These are phyloP conservation scores for Gnaphalium uliginosum DNA, from an alignment of 129 eudicot species.

Conservation along the genomic window DNA sequence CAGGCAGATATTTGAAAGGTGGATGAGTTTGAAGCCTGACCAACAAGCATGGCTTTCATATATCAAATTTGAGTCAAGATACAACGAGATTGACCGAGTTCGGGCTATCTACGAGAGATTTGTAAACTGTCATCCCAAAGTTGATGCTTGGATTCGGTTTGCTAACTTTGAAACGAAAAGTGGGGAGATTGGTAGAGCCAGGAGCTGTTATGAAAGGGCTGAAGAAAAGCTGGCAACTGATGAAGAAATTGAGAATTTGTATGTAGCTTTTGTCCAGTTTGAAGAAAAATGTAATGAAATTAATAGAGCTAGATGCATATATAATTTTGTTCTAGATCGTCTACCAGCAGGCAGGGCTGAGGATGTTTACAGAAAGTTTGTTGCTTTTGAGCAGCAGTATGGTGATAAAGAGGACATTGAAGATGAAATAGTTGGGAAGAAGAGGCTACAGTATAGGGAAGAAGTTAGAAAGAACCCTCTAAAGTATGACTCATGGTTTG, in stretches of 20 bases:
- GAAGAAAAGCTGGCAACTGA: slow-evolving; percentile 80
- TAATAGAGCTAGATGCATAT: slow-evolving; percentile 83
- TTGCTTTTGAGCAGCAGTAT: slow-evolving; percentile 88
- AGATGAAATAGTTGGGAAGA: slow-evolving; percentile 84
- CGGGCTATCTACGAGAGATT: slow-evolving; percentile 30
- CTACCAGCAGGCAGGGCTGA: slow-evolving; percentile 88
- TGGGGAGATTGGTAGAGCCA: slow-evolving; percentile 69
- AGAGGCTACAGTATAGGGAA: slow-evolving; percentile 90
- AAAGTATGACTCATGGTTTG: slow-evolving; percentile 87
- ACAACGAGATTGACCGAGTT: neutral
- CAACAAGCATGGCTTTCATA: slow-evolving; percentile 73
- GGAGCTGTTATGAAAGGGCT: slow-evolving; percentile 77
- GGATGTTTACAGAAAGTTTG: slow-evolving; percentile 78
- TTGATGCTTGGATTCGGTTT: slow-evolving; percentile 64
- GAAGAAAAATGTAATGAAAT: slow-evolving; percentile 91
- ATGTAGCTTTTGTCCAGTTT: slow-evolving; percentile 76
- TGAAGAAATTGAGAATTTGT: slow-evolving; percentile 74
- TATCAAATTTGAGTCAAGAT: neutral
- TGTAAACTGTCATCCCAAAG: slow-evolving; percentile 73
- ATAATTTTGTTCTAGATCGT: slow-evolving; percentile 77
- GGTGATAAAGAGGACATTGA: slow-evolving; percentile 90
- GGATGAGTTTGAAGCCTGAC: slow-evolving; percentile 91
- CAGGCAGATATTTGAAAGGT: slow-evolving; percentile 79
- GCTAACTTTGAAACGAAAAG: slow-evolving; percentile 91
- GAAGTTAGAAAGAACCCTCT: slow-evolving; percentile 82